Evolutionary conservation across 257 asterid genomes (phyloP), one percentile per base, ranked within the genome.

Genomic region (Solanum chiquidenum): DNA sequence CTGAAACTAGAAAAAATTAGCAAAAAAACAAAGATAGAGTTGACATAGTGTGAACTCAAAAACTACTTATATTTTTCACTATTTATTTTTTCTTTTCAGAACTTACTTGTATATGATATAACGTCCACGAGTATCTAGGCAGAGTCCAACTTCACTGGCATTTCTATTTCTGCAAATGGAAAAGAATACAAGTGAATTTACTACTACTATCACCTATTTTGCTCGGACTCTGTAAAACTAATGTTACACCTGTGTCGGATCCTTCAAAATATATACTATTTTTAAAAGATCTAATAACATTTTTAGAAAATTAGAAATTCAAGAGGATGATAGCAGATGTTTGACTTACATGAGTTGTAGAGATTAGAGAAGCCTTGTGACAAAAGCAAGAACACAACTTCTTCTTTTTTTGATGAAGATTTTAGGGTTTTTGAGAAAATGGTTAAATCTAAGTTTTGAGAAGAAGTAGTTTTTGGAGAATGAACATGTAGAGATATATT

Each of bases 41-140:
- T 71, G 83, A 86, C 88, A 14, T 4, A 86, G 88, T 86, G 88
- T 86, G 88, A 86, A 86, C 84, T 23, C 74, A 35, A 44, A 55
- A 49, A 34, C 35, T 35, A 12, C 69, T 69, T 69, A 16, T 72
- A 7, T 34, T 29, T 86, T 49, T 21, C 44, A 12, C 44, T 27
- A 9, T 20, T 27, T 29, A 29, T 29, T 16, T 66, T 21, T 23
- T 84, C 40, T 49, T 31, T 3, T 2, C 76, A 71, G 12, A 46
- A 5, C 27, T 12, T 27, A 33, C 58, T 60, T 12, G 71, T 83
- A 83, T 49, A 25, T 83, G 66, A 83, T 33, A 83, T 76, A 84
- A 84, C 88, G 87, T 86, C 46, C 76, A 9, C 60, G 37, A 83
- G 89, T 71, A 73, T 86, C 87, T 88, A 84, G 85, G 76, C 9